phyloP scores from a whole-genome alignment of 2,329 filamentous ascomycete species.

The Stachybotrys echinatus region DNA sequence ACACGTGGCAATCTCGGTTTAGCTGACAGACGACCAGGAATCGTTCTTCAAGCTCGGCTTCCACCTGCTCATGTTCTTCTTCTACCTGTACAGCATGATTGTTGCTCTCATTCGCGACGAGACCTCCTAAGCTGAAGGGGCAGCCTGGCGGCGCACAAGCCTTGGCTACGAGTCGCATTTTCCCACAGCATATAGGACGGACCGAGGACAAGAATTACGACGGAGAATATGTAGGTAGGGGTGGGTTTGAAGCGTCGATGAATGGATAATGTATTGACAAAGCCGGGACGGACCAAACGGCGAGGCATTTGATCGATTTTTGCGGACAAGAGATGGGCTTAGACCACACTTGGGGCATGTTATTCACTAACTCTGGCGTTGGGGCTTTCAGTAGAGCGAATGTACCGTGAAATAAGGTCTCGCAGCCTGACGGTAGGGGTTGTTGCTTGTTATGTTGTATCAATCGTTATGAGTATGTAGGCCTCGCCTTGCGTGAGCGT shows the following conservation, averaged over 20 bases:
- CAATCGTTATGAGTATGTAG: not conserved
- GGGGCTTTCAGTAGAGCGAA: conserved; percentile 16
- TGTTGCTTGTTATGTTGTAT: not conserved
- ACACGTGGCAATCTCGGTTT: conserved; percentile 7
- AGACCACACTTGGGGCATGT: conserved; percentile 23
- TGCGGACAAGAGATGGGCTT: conserved; percentile 18
- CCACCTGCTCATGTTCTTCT: conserved; percentile 99
- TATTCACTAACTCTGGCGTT: conserved; percentile 22
- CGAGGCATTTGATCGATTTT: conserved; percentile 11
- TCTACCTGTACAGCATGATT: conserved; percentile 99
- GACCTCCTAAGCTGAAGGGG: conserved; percentile 57
- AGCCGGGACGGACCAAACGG: not conserved
- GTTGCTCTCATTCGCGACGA: conserved; percentile 96
- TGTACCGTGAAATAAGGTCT: conserved; percentile 6
- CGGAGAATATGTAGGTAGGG: not conserved
- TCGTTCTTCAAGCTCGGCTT: conserved; percentile 99
- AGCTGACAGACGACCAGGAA: conserved; percentile 55
- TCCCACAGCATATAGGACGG: not conserved
- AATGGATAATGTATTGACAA: not conserved
- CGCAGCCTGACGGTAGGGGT: not conserved
- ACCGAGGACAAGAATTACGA: not conserved
- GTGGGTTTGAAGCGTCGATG: not conserved
- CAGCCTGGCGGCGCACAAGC: not conserved
- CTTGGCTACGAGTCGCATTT: conserved; percentile 10
- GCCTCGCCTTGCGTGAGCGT: too few species aligned